Conservation (phyloP, 805 yeast species). For the Saccharomycopsis javanensis region DNA sequence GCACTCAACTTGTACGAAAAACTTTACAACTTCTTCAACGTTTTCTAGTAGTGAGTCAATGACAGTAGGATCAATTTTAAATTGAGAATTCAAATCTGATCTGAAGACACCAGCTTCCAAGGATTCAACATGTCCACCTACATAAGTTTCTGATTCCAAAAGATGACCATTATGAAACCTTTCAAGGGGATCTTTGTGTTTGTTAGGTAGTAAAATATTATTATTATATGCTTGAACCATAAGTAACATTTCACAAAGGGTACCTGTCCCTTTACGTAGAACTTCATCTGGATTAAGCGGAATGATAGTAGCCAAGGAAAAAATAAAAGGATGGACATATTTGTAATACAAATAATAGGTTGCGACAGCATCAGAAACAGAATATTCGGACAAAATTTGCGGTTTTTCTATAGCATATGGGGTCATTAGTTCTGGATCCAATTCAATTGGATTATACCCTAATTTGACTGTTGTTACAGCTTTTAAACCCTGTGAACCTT, state of each 20-base stretch:
- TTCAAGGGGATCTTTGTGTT: conserved; percentile 89
- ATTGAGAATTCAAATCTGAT: conserved; percentile 69
- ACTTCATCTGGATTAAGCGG: conserved; percentile 97
- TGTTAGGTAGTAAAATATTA: conserved; percentile 77
- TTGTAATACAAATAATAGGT: conserved; percentile 93
- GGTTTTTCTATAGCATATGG: conserved; percentile 95
- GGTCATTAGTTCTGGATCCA: conserved; percentile 97
- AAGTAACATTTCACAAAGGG: conserved; percentile 92
- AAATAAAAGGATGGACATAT: conserved; percentile 94
- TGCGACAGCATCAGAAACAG: conserved; percentile 99
- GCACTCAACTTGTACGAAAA: conserved; percentile 77
- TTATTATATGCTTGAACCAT: conserved; percentile 91
- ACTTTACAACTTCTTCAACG: conserved; percentile 65
- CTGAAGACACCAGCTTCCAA: conserved; percentile 97
- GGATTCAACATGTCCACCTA: conserved; percentile 98
- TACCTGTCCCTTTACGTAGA: conserved; percentile 94
- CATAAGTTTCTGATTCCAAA: conserved; percentile 91
- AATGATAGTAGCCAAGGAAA: conserved; percentile 89
- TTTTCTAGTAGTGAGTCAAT: conserved; percentile 70
- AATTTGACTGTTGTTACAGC: conserved; percentile 94
- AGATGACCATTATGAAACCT: conserved; percentile 91
- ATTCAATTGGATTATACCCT: conserved; percentile 92
- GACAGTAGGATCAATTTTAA: conserved; percentile 71
- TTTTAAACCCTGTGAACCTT: conserved; percentile 96
- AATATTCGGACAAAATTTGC: conserved; percentile 85